Evolutionary conservation across 2,329 filamentous ascomycete genomes (phyloP), one percentile per base, ranked within the genome.

Genomic region (Chalaropsis ovoidea): DNA sequence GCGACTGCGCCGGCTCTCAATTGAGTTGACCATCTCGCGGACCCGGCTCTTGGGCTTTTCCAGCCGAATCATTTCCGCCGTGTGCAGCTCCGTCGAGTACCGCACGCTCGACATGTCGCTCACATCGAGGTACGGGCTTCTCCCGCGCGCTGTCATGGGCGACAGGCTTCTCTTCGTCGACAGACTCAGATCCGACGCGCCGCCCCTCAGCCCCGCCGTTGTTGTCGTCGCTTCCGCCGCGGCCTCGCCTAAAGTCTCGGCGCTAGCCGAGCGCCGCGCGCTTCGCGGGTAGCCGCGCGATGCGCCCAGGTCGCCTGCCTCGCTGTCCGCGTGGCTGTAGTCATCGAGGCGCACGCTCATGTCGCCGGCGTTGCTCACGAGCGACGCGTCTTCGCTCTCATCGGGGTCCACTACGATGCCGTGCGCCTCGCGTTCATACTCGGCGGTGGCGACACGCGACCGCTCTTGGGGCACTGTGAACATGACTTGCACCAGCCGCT

Each of bases 391-490:
- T 42, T 67, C 66, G n/a, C 63, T 58, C 17, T 63, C 49, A 22
- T 45, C 63, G 0, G 66, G 66, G 49, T 67, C 61, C 22, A 67
- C 66, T 22, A 67, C 61, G 43, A 67, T 60, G 8, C 54, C 66
- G 22, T 67, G 62, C 39, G 64, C 63, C 45, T 67, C 66, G 27
- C 66, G 66, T 45, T 79, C 77, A 42, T 79, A 73, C 68, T 87
- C 87, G 62, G 83, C 86, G 73, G 97, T 97, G 22, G 96, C 93
- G n/a, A 97, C 91, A 31, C 93, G 79, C 69, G 97, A 76, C 70
- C 85, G 84, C 74, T 93, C 88, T 74, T 87, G 90, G 1, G 94
- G 93, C 68, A 96, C 90, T 0, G 93, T 96, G 75, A 96, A 97
- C 83, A 95, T 94, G 72, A 90, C 83, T 74, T 92, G 88, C 68